These are phyloP conservation scores for Saccharomyces paradoxus DNA, from an alignment of 805 yeast genomes.

Conservation along the genomic window DNA sequence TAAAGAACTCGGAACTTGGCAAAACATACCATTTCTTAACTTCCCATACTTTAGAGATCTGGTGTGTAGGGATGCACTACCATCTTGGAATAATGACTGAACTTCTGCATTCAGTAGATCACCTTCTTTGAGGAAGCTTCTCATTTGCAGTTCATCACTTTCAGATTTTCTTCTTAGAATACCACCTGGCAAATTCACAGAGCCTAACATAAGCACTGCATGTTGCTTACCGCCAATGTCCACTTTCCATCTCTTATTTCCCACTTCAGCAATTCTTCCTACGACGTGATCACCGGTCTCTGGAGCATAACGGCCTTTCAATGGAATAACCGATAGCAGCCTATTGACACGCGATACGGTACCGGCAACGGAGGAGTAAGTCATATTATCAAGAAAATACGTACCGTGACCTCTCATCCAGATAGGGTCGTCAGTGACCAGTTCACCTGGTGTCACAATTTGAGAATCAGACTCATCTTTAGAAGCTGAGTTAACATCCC, in stretches of 20 bases:
- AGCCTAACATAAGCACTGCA: slow-evolving; percentile 86
- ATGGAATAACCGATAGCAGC: slow-evolving; percentile 74
- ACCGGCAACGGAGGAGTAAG: slow-evolving; percentile 91
- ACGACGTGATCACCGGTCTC: slow-evolving; percentile 95
- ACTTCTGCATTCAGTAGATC: slow-evolving; percentile 94
- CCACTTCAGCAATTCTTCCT: slow-evolving; percentile 91
- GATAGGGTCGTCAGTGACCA: slow-evolving; percentile 87
- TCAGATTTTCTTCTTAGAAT: slow-evolving; percentile 88
- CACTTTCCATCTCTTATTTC: slow-evolving; percentile 91
- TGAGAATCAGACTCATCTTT: slow-evolving; percentile 27
- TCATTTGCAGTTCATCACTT: slow-evolving; percentile 93
- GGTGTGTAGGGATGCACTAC: slow-evolving; percentile 89
- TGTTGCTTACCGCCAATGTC: slow-evolving; percentile 93
- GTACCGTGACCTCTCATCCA: slow-evolving; percentile 99
- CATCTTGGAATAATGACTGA: slow-evolving; percentile 80
- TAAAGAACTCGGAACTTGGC: slow-evolving; percentile 73
- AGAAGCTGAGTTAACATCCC: slow-evolving; percentile 29
- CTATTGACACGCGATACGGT: slow-evolving; percentile 78
- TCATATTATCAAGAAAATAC: slow-evolving; percentile 61
- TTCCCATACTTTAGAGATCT: slow-evolving; percentile 94
- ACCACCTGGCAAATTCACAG: slow-evolving; percentile 96
- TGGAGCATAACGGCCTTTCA: slow-evolving; percentile 81
- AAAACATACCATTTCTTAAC: slow-evolving; percentile 79
- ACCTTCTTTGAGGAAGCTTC: slow-evolving; percentile 88
- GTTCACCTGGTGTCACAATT: slow-evolving; percentile 90